phyloP scores from a whole-genome alignment of 805 yeast genomes.

The Ogataea haglerorum region DNA sequence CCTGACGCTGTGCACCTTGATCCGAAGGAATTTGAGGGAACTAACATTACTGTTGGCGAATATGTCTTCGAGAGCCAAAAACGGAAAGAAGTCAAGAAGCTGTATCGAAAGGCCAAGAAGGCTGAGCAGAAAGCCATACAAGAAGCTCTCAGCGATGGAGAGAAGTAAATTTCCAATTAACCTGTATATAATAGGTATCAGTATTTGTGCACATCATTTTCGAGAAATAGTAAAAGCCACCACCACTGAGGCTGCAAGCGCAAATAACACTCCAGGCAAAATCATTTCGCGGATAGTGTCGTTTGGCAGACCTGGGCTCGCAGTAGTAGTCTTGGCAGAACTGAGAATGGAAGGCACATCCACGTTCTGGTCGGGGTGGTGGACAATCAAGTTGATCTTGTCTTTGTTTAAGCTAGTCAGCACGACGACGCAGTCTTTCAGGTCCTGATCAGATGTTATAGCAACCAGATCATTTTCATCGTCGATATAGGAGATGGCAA shows the following conservation, averaged over 20 bases:
- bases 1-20: constrained; percentile 69
- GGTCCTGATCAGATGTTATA: constrained; percentile 69
- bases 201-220: constrained; percentile 26
- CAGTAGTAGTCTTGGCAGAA: constrained; percentile 12
- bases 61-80: constrained; percentile 47
- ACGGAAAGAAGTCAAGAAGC: constrained; percentile 41
- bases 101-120: constrained; percentile 36
- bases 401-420: constrained; percentile 46
- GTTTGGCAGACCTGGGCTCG: not conserved
- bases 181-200: constrained; percentile 17
- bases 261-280: constrained; percentile 60
- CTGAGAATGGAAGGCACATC: constrained; percentile 11
- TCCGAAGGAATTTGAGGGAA: constrained; percentile 50
- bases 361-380: constrained; percentile 53
- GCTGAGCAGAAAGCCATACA: constrained; percentile 20
- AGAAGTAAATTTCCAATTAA: constrained; percentile 4
- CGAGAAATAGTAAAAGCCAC: constrained; percentile 54
- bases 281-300: constrained; percentile 53
- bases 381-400: constrained; percentile 71
- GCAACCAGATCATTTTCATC: constrained; percentile 83
- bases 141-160: constrained; percentile 4
- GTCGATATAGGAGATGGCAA: constrained; percentile 74
- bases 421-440: constrained; percentile 66
- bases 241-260: constrained; percentile 56
- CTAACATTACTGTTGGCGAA: constrained; percentile 53